Conservation (phyloP, 345 rosid genomes). For the Heritiera littoralis region DNA sequence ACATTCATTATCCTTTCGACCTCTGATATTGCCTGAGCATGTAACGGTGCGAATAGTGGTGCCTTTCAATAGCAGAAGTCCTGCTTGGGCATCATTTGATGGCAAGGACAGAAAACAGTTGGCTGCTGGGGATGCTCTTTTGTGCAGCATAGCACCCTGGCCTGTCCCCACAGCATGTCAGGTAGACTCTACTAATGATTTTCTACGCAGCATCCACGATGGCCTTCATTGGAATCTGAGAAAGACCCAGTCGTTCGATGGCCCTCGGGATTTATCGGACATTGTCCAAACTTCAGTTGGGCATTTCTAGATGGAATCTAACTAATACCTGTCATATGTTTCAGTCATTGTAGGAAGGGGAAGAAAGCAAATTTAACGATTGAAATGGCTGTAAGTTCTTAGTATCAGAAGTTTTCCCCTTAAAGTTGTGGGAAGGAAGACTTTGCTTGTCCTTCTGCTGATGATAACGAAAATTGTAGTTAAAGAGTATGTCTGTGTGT, state of each 20-base stretch:
- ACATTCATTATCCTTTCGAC: conserved; percentile 93
- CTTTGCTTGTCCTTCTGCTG: no score
- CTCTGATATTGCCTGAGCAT: conserved; percentile 91
- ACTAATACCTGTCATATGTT: neutral
- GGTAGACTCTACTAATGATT: conserved; percentile 83
- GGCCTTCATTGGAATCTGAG: conserved; percentile 98
- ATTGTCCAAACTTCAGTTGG: conserved; percentile 7
- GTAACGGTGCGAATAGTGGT: conserved; percentile 87
- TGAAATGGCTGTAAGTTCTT: no score
- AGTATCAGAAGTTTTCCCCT: no score
- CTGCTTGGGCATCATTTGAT: conserved; percentile 96
- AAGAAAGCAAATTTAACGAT: neutral
- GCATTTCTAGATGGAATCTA: conserved; percentile 17
- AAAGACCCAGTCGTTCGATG: conserved; percentile 81
- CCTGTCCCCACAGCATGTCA: conserved; percentile 96
- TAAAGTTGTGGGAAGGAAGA: no score
- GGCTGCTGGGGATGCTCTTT: conserved; percentile 73
- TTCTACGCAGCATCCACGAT: conserved; percentile 89
- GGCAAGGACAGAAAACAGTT: conserved; percentile 88
- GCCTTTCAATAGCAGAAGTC: conserved; percentile 87
- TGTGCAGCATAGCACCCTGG: conserved; percentile 98
- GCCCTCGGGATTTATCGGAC: conserved; percentile 50
- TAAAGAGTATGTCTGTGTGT: no score
- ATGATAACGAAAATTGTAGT: no score
- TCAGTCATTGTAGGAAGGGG: conserved; percentile 5